Base-by-base conservation (phyloP, 257 asterid species). In the Lithospermum erythrorhizon region DNA sequence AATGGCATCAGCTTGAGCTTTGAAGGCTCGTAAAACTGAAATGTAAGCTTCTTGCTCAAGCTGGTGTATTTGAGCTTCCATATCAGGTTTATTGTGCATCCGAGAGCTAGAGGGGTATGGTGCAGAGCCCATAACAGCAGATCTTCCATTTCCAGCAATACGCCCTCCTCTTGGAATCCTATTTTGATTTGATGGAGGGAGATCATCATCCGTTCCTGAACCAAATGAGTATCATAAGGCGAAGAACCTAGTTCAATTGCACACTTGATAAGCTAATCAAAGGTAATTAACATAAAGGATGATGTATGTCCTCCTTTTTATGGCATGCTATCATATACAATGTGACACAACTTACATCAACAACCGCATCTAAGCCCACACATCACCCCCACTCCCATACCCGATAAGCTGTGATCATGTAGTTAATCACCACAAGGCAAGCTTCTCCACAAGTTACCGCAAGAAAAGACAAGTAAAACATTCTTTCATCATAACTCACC, bases 171-270 rank as follows among this genome's bases (percentile, higher is more conserved):
- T 83, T 55, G 90, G 76, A 80, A 83, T 81, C 79, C 96, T 85
- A 79, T 79, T 91, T 76, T 84, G 95, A 73, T 86, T 95, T 63
- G 94, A 83, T 45, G 95, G 95, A 59, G 98, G 98, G 56, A 87
- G 82, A 76, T 87, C 98, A 74, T 91, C 96, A 73, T 87, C 96
- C 17, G 96, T 91, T 69, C 95, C 96, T 91, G 90, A 65, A 81
- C 55, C 45, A 61, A 57, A 53, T 24, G 41, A 16, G 25, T 19
- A 53, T 53, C 23, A 53, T n/a, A 53, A 20, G 4, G 49, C 14
- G 0, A 41, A 41, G 17, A 17, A 17, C 13, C 49, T 41, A 41
- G 49, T 41, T 41, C 49, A 41, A 14, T 14, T 2, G 2, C 49
- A 41, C 49, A 41, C 13, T 37, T 37, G 48, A 37, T 37, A 9